A percentile compares a stretch with the other conserved stretches of the same genome.
These are phyloP conservation scores for Cercospora zeina DNA, from an alignment of 2,329 filamentous ascomycete genomes.

Conservation along the genomic window DNA sequence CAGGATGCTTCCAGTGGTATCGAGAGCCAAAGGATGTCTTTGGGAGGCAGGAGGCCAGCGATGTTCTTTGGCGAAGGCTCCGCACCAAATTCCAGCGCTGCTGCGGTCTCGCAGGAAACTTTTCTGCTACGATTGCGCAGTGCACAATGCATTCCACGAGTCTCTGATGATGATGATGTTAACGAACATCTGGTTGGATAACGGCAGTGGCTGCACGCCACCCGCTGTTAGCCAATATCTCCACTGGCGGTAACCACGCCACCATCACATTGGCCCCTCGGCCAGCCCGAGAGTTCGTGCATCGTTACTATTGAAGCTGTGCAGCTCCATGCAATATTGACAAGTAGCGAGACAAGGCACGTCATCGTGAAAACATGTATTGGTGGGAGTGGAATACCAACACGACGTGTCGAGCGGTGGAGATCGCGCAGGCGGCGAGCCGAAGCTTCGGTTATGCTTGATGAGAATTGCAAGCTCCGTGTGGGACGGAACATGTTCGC, in stretches of 20 bases:
- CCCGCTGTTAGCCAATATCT: not conserved
- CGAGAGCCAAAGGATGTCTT: not conserved
- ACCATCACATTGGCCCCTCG: not conserved
- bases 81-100: not conserved
- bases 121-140: not conserved
- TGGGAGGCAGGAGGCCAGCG: not conserved
- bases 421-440: not conserved
- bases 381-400: not conserved
- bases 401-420: not conserved
- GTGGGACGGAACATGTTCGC: not conserved
- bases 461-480: not conserved
- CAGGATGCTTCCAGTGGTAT: not conserved
- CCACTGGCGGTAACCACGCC: not conserved
- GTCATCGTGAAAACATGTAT: not conserved
- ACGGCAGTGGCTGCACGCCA: not conserved
- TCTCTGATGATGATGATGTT: not conserved
- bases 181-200: not conserved
- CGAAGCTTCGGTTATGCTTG: not conserved
- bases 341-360: not conserved
- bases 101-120: not conserved
- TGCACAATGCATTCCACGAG: not conserved
- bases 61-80: too few relatives aligned
- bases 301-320: not conserved
- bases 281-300: not conserved
- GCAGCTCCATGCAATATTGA: not conserved